phyloP scores from a whole-genome alignment of 78 protist genomes.

The Fonticula alba region DNA sequence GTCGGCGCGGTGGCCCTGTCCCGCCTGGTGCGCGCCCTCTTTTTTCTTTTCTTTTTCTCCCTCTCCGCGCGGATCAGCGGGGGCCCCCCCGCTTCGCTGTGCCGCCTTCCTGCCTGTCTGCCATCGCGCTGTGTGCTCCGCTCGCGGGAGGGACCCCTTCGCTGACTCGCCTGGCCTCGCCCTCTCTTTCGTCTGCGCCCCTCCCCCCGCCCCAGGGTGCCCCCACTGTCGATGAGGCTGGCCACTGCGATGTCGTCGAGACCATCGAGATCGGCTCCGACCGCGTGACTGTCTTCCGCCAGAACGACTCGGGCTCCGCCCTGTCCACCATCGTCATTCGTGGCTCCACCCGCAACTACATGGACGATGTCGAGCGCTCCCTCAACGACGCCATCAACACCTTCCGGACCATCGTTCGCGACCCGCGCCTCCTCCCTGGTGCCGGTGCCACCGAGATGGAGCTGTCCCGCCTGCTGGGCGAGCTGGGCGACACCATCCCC shows the following conservation, averaged over 20 bases:
- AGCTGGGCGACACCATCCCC: conserved; percentile 34
- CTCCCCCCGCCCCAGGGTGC: conserved; percentile 30
- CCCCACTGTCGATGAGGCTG: conserved; percentile 79
- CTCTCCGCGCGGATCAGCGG: no score
- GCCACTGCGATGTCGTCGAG: conserved; percentile 46
- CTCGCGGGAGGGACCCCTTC: neutral
- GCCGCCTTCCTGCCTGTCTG: no score
- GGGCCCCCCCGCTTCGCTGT: no score
- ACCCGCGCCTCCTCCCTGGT: conserved; percentile 81
- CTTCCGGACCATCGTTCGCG: conserved; percentile 51
- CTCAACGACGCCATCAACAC: conserved; percentile 85
- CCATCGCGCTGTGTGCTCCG: no score
- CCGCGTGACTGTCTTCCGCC: neutral
- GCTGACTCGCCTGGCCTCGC: neutral
- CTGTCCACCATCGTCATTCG: conserved; percentile 86
- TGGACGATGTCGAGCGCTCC: conserved; percentile 95
- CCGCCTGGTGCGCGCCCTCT: conserved; percentile 25
- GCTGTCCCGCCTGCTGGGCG: conserved; percentile 36
- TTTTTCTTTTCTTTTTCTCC: no score
- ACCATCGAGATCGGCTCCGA: conserved; percentile 19
- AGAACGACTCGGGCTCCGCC: no score
- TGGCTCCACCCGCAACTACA: conserved; percentile 72
- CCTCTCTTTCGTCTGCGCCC: conserved; percentile 1
- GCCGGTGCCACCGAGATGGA: conserved; percentile 92
- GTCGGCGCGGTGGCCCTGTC: conserved; percentile 74